phyloP scores from a whole-genome alignment of 2,329 filamentous ascomycete species.

The Nothophaeocryptopus gaeumannii region DNA sequence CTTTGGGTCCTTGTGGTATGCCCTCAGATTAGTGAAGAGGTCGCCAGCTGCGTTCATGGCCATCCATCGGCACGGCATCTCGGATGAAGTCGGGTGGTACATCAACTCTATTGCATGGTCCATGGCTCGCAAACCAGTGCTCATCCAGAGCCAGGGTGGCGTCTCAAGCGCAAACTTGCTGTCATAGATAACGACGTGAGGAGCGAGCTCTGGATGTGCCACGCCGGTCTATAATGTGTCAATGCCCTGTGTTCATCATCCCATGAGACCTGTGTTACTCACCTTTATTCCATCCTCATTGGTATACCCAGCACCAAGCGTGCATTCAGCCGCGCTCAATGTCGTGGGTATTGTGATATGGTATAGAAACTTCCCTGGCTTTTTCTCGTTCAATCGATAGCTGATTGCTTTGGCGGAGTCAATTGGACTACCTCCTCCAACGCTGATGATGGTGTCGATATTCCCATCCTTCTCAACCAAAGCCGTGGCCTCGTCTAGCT shows the following conservation, averaged over 20 bases:
- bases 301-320: constrained; percentile 53
- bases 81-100: constrained; percentile 52
- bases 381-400: constrained; percentile 43
- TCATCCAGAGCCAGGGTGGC: constrained; percentile 49
- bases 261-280: constrained; percentile 31
- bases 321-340: constrained; percentile 55
- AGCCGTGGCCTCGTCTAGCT: constrained; percentile 53
- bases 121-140: constrained; percentile 53
- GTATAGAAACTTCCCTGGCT: constrained; percentile 40
- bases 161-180: constrained; percentile 51
- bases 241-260: not conserved
- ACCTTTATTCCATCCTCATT: constrained; percentile 47
- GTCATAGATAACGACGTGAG: constrained; percentile 55
- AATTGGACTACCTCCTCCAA: constrained; percentile 57
- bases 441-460: constrained; percentile 55
- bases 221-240: constrained; percentile 34
- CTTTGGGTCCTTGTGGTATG: constrained; percentile 46
- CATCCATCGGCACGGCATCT: constrained; percentile 51
- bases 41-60: constrained; percentile 45
- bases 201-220: constrained; percentile 42
- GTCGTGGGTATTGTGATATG: constrained; percentile 52
- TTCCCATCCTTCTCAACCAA: constrained; percentile 44
- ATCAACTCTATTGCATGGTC: constrained; percentile 56
- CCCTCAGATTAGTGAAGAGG: constrained; percentile 49
- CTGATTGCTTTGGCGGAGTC: constrained; percentile 51